Base-by-base conservation (phyloP, 1,139 yeast species). In the Suhomyces kunorum region DNA sequence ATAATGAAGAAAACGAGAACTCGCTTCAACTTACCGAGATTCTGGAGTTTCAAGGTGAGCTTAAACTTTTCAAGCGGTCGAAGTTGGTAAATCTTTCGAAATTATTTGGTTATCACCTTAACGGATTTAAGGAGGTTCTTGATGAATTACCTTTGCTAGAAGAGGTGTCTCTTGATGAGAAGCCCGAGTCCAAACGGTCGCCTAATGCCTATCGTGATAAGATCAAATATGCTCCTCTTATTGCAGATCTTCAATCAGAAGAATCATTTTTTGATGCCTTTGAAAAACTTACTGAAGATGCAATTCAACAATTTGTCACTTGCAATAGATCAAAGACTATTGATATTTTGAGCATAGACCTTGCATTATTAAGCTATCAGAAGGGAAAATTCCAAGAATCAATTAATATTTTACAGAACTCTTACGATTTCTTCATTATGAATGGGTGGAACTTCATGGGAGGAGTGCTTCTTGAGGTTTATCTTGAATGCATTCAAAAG, bases 391-490 rank as follows among this genome's bases (percentile, higher is more conserved):
- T 80, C 49, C 70, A 71, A 28, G 75, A 76, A 32, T 86, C 96
- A 1, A 74, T 81, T 8, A 64, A 74, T 11, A 78, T 85, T 7
- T 65, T 90, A 8, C 79, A 80, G 34, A 78, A 81, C 16, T 80
- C 94, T 3, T 87, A 87, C 35, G 80, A 77, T 29, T 78, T 80
- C 43, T 88, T 84, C 53, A 71, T 77, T 13, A 59, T 73, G 19
- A 78, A 83, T 42, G 88, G 89, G 1, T 89, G 97, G 96, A 76
- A 75, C 43, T 66, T 70, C 30, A 78, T 89, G 56, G 88, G 95
- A 0, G 75, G 81, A 1, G 64, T 76, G 14, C 61, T 90, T 14
- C 65, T 87, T 29, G 80, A 80, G 48, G 67, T 83, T 0, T 88
- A 84, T 54, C 73, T 87, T 25, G 78, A 80, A 33, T 87, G 96